These are phyloP conservation scores for Chionographis japonica DNA, from an alignment of 106 monocot species.

Conservation along the genomic window DNA sequence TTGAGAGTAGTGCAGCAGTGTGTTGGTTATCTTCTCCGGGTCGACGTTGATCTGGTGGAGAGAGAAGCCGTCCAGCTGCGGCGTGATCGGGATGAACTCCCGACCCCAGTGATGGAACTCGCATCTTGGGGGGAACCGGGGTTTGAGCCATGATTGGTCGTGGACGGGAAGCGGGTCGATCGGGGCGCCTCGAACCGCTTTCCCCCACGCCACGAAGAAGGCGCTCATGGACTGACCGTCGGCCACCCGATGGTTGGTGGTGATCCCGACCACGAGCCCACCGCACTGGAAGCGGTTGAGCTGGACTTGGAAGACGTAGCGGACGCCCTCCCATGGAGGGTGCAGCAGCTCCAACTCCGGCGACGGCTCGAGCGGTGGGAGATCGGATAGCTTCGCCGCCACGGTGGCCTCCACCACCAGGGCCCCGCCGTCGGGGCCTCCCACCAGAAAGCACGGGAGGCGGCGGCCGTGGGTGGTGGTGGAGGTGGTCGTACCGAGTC, in stretches of 20 bases:
- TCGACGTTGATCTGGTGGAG: not conserved
- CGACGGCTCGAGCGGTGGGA: conserved; percentile 8
- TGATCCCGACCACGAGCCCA: conserved; percentile 37
- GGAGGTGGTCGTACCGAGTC: not conserved
- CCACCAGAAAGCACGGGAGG: not conserved
- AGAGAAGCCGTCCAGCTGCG: not conserved
- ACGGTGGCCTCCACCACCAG: conserved; percentile 8
- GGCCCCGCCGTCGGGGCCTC: not conserved
- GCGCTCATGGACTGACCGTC: conserved; percentile 56
- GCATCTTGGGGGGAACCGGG: conserved; percentile 6
- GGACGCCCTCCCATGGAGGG: not conserved
- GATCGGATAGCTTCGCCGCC: not conserved
- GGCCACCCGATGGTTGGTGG: conserved; percentile 44
- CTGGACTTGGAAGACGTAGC: conserved; percentile 35
- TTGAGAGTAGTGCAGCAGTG: conserved; percentile 20
- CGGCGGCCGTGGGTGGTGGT: not conserved
- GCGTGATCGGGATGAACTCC: conserved; percentile 17
- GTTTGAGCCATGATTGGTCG: conserved; percentile 11
- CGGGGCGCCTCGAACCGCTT: conserved; percentile 10
- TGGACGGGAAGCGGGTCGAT: conserved; percentile 6
- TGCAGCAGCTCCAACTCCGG: not conserved
- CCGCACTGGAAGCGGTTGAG: conserved; percentile 51
- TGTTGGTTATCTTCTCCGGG: conserved; percentile 6
- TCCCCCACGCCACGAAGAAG: conserved; percentile 35
- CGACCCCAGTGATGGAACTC: conserved; percentile 37